Base-by-base conservation (phyloP, 2,329 filamentous ascomycete genomes). In the Verticillium tricorpus region DNA sequence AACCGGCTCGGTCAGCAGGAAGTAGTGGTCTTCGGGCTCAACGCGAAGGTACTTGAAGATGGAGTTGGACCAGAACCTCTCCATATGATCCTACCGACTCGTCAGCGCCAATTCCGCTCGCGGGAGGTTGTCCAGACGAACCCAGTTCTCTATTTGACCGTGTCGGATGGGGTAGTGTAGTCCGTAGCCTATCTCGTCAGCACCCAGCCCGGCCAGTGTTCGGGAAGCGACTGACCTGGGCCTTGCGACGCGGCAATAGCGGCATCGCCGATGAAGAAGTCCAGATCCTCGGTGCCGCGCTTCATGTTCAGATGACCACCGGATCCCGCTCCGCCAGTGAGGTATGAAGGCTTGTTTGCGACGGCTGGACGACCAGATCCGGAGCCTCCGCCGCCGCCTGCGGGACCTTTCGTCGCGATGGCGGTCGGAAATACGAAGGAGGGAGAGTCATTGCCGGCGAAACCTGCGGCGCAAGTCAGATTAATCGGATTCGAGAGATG, bases 41-140 rank as follows among this genome's bases (percentile, higher is more conserved):
- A 99, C 95, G 70, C 95, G 88, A 60, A 99, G 85, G 74, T 99
- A 99, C 77, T 99, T 99, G 87, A 99, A 99, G 80, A 99, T 99
- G 66, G 95, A 99, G 81, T 98, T 98, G 68, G 96, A 98, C 95
- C 95, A 99, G 81, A 98, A 99, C 66, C 95, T 89, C 78, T 99
- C 95, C 95, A 99, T 99, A 72, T 97, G 92, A 78, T 99, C 95
- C 91, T 95, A 68, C 6, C 63, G 60, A 65, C 28, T 55, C 64
- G 70, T 78, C 66, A 77, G 73, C 37, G 57, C 40, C 14, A 52
- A 40, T 39, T 55, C 19, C 31, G 31, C 37, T n/a, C 19, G 32
- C 28, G n/a, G 28, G 12, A 22, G 2, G 25, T n/a, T 11, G 5
- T 15, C 17, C 22, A 31, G 37, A 65, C 85, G 62, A 82, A 95